Base-by-base conservation (phyloP, 192 early-diverging fungal genomes). In the Mortierella hygrophila region DNA sequence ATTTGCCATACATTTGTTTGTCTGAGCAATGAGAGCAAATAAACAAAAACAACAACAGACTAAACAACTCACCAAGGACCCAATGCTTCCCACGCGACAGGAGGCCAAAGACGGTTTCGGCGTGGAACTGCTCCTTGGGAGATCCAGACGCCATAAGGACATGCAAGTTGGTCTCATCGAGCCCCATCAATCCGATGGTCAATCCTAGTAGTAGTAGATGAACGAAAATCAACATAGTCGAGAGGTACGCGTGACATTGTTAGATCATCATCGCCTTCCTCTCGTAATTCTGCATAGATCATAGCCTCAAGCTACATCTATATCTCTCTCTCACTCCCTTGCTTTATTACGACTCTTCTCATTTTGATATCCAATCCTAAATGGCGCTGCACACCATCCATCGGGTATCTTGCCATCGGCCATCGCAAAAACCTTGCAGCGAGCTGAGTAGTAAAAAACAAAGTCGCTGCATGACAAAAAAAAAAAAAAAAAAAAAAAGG, bases 61-160 rank as follows among this genome's bases (percentile, higher is more conserved):
- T 3, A 40, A 97, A 80, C 46, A 97, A 84, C 15, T 96, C 97
- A 7, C 97, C 97, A 4, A 99, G 88, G 13, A 99, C 93, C 96
- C 97, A 96, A 79, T 98, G 97, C 54, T 88, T 88, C 47, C 91
- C 91, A 26, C 88, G 83, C 18, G 86, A 69, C n/a, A 92, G 41
- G n/a, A 92, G 81, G n/a, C 26, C 55, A 18, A 89, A 71, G 11
- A 92, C 91, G 52, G 83, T 88, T 73, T 81, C 91, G 0, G 98
- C 98, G 75, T 96, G 94, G 37, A 70, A 71, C 72, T 52, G 35
- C 77, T 99, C 94, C 42, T 83, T 85, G 7, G 87, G 82, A 1
- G 93, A 93, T 13, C 97, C 97, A 29, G 96, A 97, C 5, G 88
- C 90, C 47, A 94, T 92, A n/a, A 99, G 90, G 77, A 99, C 97